phyloP scores from a whole-genome alignment of 2,329 filamentous ascomycete species.

The Dactylonectria macrodidyma region DNA sequence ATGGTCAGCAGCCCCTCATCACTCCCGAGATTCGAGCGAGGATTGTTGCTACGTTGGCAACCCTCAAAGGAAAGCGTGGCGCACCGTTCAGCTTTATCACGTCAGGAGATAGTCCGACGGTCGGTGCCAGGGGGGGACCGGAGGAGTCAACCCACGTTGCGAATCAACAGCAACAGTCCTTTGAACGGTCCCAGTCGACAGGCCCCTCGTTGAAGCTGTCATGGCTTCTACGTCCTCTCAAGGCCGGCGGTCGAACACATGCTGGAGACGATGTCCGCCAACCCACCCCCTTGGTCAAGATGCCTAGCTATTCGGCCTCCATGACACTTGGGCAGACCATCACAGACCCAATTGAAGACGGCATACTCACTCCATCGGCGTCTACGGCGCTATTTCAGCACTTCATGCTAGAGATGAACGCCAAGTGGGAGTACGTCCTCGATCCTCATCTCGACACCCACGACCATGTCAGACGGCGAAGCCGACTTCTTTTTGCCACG shows the following conservation, averaged over 20 bases:
- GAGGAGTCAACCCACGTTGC: not conserved
- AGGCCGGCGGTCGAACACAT: not conserved
- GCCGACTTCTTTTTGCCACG: conserved; percentile 27
- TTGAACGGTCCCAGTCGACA: conserved; percentile 1
- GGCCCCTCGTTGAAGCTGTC: conserved; percentile 25
- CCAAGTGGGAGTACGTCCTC: conserved; percentile 32
- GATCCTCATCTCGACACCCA: conserved; percentile 29
- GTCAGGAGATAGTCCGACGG: conserved; percentile 22
- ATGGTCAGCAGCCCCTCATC: conserved; percentile 6
- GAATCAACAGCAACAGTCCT: conserved; percentile 4
- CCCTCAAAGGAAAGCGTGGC: conserved; percentile 33
- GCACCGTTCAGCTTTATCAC: conserved; percentile 37
- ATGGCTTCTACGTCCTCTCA: conserved; percentile 28
- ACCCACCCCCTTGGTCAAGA: conserved; percentile 21
- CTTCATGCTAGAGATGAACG: conserved; percentile 33
- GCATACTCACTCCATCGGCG: conserved; percentile 18
- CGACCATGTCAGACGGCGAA: conserved; percentile 23
- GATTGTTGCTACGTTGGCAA: conserved; percentile 26
- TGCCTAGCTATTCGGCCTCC: conserved; percentile 33
- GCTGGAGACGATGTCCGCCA: conserved; percentile 1
- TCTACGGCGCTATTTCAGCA: conserved; percentile 26
- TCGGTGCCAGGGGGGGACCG: too few species aligned
- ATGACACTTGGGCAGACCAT: conserved; percentile 35
- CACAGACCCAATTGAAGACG: conserved; percentile 29
- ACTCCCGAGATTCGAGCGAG: conserved; percentile 22